These are phyloP conservation scores for Ogataea zsoltii DNA, from an alignment of 805 yeast species.

Conservation along the genomic window DNA sequence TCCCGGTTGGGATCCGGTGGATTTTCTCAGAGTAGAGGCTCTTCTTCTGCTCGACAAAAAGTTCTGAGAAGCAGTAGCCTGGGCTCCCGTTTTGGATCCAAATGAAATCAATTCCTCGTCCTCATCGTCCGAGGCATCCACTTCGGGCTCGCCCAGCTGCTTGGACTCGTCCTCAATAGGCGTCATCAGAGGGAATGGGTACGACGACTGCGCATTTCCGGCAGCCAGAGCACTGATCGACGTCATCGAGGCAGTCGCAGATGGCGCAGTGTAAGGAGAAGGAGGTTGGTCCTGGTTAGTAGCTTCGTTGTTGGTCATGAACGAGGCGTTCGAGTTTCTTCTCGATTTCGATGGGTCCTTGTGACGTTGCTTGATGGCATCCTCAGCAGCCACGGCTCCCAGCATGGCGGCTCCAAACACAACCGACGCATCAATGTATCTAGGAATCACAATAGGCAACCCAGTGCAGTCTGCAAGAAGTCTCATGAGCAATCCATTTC, in stretches of 20 bases:
- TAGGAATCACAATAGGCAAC: conserved; percentile 86
- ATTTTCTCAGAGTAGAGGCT: conserved; percentile 5
- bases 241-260: conserved; percentile 71
- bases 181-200: conserved; percentile 51
- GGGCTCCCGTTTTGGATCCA: conserved; percentile 57
- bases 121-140: conserved; percentile 34
- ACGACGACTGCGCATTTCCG: conserved; percentile 35
- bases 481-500: conserved; percentile 87
- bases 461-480: conserved; percentile 92
- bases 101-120: conserved; percentile 55
- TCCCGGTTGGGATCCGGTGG: conserved; percentile 38
- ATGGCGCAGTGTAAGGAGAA: conserved; percentile 78
- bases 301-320: conserved; percentile 8
- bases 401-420: conserved; percentile 94
- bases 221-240: conserved; percentile 53
- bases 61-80: conserved; percentile 51
- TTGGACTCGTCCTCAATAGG: conserved; percentile 38
- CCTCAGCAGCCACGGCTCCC: conserved; percentile 91
- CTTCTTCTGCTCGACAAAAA: conserved; percentile 29
- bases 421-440: conserved; percentile 95
- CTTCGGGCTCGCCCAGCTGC: conserved; percentile 29
- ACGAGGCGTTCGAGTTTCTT: conserved; percentile 32
- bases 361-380: conserved; percentile 40
- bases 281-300: conserved; percentile 35
- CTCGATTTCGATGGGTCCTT: conserved; percentile 23